Percentiles rank a stretch among this genome's conserved stretches.
Evolutionary conservation across 2,329 filamentous ascomycete genomes (phyloP).

Genomic region (Talaromyces verruculosus): DNA sequence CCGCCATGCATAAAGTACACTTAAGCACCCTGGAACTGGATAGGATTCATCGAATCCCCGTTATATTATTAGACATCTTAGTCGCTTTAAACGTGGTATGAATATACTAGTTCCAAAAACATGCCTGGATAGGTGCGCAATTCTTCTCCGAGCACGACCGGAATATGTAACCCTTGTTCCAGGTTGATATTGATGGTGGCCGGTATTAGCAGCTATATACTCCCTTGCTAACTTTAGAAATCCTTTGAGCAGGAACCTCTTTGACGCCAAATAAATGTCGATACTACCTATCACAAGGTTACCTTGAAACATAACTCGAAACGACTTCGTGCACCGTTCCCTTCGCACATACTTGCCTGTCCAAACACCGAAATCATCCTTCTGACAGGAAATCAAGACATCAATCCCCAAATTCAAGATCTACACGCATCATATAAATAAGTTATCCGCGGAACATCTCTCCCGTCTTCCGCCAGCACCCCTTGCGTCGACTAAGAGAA

Average conservation of each 20-base stretch:
- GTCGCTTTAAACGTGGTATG: not conserved
- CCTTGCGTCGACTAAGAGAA: conserved; percentile 3
- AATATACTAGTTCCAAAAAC: not conserved
- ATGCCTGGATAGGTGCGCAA: not conserved
- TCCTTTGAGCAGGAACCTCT: not conserved
- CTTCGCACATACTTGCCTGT: not conserved
- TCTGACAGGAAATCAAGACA: not conserved
- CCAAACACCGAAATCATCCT: not conserved
- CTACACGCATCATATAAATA: not conserved
- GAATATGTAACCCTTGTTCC: not conserved
- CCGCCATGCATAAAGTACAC: not conserved
- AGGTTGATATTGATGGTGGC: not conserved
- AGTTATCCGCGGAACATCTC: conserved; percentile 3
- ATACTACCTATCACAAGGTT: not conserved
- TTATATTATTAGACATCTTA: not conserved
- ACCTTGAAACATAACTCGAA: conserved; percentile 4
- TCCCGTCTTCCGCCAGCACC: conserved; percentile 8
- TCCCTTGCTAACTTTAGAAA: not conserved
- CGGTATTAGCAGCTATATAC: not conserved
- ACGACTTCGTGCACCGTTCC: not conserved
- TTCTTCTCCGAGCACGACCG: not conserved
- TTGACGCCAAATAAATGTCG: not conserved
- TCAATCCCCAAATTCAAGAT: not conserved
- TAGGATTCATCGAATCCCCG: not conserved
- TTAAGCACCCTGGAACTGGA: not conserved